Conservation (phyloP, 2,329 filamentous ascomycete genomes). For the Pleomassaria siparia region DNA sequence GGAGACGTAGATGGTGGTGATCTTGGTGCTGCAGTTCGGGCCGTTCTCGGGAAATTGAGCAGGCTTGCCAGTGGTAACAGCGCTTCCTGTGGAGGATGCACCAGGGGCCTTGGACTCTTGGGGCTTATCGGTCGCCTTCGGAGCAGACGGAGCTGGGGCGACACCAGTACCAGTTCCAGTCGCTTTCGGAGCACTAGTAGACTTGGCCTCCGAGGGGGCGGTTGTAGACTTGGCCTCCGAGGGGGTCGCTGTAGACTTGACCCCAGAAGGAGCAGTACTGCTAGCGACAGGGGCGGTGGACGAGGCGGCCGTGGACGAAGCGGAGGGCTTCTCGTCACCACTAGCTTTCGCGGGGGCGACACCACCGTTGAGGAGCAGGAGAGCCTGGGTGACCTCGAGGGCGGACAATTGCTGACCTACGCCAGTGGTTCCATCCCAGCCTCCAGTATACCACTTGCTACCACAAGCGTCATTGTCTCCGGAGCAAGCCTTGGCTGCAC, state of each 20-base stretch:
- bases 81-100: not conserved
- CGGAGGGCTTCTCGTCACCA: conserved; percentile 3
- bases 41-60: conserved; percentile 2
- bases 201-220: conserved; percentile 2
- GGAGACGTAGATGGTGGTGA: conserved; percentile 27
- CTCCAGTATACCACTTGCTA: conserved; percentile 48
- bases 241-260: not conserved
- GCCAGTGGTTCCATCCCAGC: conserved; percentile 45
- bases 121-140: not conserved
- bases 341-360: conserved; percentile 30
- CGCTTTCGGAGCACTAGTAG: not conserved
- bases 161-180: conserved; percentile 5
- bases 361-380: conserved; percentile 40
- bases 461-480: conserved; percentile 48
- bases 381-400: conserved; percentile 48
- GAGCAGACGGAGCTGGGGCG: not conserved
- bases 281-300: conserved; percentile 1
- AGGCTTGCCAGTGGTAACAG: conserved; percentile 1
- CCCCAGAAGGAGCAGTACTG: not conserved
- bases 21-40: conserved; percentile 14
- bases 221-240: not conserved
- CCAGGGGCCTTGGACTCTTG: not conserved
- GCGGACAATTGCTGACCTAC: conserved; percentile 50
- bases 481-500: conserved; percentile 48
- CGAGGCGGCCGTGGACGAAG: conserved; percentile 6